Evolutionary conservation across 495 filamentous ascomycete genomes (phyloP).

Genomic region (Neurospora intermedia): DNA sequence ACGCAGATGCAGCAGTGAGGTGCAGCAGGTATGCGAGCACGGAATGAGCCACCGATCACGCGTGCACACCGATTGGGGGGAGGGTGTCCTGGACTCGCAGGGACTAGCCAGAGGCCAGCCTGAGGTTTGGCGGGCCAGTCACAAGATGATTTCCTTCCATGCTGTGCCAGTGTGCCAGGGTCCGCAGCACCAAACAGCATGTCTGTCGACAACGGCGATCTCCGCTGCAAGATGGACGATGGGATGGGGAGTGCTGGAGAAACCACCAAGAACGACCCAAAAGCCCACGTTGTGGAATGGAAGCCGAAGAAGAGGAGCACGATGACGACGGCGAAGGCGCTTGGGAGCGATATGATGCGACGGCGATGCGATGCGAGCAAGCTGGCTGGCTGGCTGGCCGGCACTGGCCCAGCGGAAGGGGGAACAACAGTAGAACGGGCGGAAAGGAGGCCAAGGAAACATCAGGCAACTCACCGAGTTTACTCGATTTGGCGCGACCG

Average conservation of each 20-base stretch:
- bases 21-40: slow-evolving; percentile 2
- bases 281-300: background rate
- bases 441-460: background rate
- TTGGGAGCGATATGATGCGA: background rate
- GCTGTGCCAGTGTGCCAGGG: background rate
- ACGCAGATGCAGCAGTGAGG: slow-evolving; percentile 1
- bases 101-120: slow-evolving; percentile 4
- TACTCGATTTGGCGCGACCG: background rate
- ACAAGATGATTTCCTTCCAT: slow-evolving; percentile 14
- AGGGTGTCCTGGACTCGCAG: background rate
- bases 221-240: background rate
- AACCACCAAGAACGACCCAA: slow-evolving; percentile 4
- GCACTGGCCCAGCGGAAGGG: background rate
- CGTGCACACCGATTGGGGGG: background rate
- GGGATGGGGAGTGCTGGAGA: background rate
- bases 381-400: slow-evolving; percentile 3
- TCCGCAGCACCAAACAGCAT: slow-evolving; percentile 1
- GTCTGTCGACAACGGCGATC: slow-evolving; percentile 1
- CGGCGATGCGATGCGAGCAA: background rate
- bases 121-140: slow-evolving; percentile 10
- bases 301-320: slow-evolving; percentile 2
- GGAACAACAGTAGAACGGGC: background rate
- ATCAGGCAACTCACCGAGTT: slow-evolving; percentile 5
- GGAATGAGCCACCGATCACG: slow-evolving; percentile 7
- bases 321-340: slow-evolving; percentile 3